Percentiles rank a stretch among this genome's conserved stretches.
These are phyloP conservation scores for Candida tallmaniae DNA, from an alignment of 805 yeast species.

Conservation along the genomic window DNA sequence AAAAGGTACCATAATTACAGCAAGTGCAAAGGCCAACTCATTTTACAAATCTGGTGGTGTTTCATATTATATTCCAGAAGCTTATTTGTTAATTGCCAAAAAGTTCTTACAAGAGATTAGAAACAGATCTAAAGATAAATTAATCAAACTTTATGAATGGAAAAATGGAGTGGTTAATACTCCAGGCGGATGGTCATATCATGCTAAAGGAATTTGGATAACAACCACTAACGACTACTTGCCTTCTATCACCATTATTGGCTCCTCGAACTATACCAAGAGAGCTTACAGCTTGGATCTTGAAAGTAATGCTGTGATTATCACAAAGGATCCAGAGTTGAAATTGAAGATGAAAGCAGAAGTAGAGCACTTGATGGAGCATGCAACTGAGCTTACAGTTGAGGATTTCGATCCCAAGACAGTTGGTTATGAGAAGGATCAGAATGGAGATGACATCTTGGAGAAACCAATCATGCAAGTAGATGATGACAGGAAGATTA, in stretches of 20 bases:
- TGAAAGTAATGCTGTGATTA: slow-evolving; percentile 78
- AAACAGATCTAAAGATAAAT: slow-evolving; percentile 32
- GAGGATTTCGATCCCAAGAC: slow-evolving; percentile 51
- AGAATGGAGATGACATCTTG: slow-evolving; percentile 11
- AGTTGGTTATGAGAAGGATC: slow-evolving; percentile 12
- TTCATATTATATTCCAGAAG: slow-evolving; percentile 77
- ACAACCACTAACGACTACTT: slow-evolving; percentile 48
- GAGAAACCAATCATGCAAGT: slow-evolving; percentile 15
- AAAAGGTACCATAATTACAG: slow-evolving; percentile 73
- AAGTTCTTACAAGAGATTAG: slow-evolving; percentile 56
- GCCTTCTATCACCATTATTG: slow-evolving; percentile 79
- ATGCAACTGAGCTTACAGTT: slow-evolving; percentile 50
- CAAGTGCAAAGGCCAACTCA: slow-evolving; percentile 92
- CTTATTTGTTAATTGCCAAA: slow-evolving; percentile 74
- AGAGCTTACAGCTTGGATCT: slow-evolving; percentile 85
- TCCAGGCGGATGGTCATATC: slow-evolving; percentile 92
- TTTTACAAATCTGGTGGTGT: slow-evolving; percentile 83
- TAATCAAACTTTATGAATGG: slow-evolving; percentile 76
- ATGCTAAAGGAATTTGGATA: slow-evolving; percentile 94
- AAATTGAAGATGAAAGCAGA: slow-evolving; percentile 57
- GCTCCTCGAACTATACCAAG: slow-evolving; percentile 90
- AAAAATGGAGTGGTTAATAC: slow-evolving; percentile 77
- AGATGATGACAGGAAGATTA: slow-evolving; percentile 56
- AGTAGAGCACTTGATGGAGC: slow-evolving; percentile 51
- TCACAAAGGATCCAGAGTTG: slow-evolving; percentile 63